Conservation (phyloP, 768 basidiomycete genomes). For the Termitomyces titanicus region DNA sequence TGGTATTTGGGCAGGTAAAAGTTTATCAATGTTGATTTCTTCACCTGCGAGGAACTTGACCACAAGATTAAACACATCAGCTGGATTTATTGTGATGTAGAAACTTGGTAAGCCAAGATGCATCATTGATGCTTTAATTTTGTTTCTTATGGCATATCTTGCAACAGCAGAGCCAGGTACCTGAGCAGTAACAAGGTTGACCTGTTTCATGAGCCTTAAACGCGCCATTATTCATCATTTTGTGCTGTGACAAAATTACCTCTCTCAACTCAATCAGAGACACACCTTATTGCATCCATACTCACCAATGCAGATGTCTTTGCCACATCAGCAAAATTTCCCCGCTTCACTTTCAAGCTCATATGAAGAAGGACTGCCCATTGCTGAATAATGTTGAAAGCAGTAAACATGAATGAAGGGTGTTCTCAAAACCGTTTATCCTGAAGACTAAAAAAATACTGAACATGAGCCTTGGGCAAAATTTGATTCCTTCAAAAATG, state of each 20-base stretch:
- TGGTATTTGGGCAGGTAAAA: constrained; percentile 22
- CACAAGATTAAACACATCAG: neutral
- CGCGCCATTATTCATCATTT: constrained; percentile 5
- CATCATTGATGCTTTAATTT: neutral
- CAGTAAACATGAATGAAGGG: constrained; percentile 35
- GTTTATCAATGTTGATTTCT: constrained; percentile 31
- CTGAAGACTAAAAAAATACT: constrained; percentile 25
- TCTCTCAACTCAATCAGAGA: neutral
- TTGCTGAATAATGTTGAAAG: constrained; percentile 37
- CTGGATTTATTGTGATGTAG: neutral
- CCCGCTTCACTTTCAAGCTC: constrained; percentile 23
- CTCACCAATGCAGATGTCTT: neutral
- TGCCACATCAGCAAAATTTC: constrained; percentile 16
- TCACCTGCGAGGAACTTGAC: constrained; percentile 33
- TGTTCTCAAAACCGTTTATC: constrained; percentile 34
- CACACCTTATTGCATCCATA: neutral
- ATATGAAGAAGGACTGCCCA: constrained; percentile 27
- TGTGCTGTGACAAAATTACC: neutral
- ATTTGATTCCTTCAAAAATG: constrained; percentile 12
- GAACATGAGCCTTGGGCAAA: constrained; percentile 29
- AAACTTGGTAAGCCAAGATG: neutral
- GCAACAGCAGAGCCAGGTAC: constrained; percentile 22
- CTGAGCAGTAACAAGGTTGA: neutral
- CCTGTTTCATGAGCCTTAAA: constrained; percentile 15
- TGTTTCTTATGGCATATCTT: neutral